Evolutionary conservation across 192 early-diverging fungal genomes (phyloP), one percentile per base, ranked within the genome.

Genomic region (Phlyctochytrium planicorne): DNA sequence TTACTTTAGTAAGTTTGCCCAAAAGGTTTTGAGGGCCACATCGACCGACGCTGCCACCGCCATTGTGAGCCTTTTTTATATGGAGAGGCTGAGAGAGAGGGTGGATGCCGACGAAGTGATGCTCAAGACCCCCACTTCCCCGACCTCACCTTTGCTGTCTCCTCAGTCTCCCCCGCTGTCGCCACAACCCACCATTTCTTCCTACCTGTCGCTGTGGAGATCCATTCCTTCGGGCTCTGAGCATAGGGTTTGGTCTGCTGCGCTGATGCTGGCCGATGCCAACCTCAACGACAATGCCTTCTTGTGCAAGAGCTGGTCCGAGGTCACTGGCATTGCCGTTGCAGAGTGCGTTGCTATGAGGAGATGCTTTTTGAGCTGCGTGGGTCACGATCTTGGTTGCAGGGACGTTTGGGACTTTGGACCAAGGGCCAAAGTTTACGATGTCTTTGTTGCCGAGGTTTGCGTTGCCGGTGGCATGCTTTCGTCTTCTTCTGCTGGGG

Each of bases 201-300:
- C n/a, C n/a, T n/a, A n/a, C n/a, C n/a, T n/a, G n/a, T n/a, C n/a
- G n/a, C n/a, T n/a, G n/a, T n/a, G n/a, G n/a, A n/a, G n/a, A n/a
- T n/a, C n/a, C n/a, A n/a, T n/a, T 47, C 40, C 40, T 20, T 20
- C 40, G 40, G 40, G 40, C 40, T 47, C 55, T n/a, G 40, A 47
- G 20, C 40, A 47, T 20, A 6, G 40, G 6, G 40, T 47, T 20
- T 47, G 40, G 40, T 6, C 40, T 47, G 40, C 40, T 20, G 6
- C 66, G 2, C 40, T 36, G 10, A 52, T 65, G 2, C 14, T 59
- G 30, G 70, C 64, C 59, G 70, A 72, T 31, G 64, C 70, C 16
- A 33, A 25, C 37, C 29, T 66, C 36, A 72, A 72, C 56, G 70
- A 74, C 37, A 68, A 74, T 47, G 66, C 72, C 4, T 74, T 69